These are phyloP conservation scores for Cladosporium sp. DNA, from an alignment of 2,329 filamentous ascomycete genomes.

Conservation along the genomic window DNA sequence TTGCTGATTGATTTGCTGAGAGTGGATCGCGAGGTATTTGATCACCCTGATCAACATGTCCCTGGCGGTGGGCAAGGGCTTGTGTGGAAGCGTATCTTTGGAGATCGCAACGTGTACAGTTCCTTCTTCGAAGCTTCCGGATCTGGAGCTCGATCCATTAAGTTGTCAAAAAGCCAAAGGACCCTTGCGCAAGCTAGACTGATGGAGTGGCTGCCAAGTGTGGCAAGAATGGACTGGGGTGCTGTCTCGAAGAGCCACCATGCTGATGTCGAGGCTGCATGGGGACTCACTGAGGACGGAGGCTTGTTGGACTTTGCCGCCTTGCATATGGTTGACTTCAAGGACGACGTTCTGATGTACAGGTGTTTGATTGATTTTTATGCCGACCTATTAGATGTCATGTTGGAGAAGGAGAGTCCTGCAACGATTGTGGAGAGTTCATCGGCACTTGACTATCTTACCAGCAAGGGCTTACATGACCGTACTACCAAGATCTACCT, in stretches of 20 bases:
- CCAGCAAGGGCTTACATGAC: constrained; percentile 47
- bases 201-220: constrained; percentile 53
- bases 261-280: constrained; percentile 46
- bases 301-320: constrained; percentile 53
- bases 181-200: constrained; percentile 59
- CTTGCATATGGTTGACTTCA: constrained; percentile 52
- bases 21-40: constrained; percentile 41
- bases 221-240: constrained; percentile 53
- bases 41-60: constrained; percentile 19
- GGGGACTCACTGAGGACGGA: constrained; percentile 30
- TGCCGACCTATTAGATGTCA: constrained; percentile 47
- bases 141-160: constrained; percentile 33
- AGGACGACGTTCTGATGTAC: constrained; percentile 57
- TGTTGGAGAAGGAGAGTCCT: constrained; percentile 13
- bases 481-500: constrained; percentile 49
- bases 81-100: constrained; percentile 60
- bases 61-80: constrained; percentile 44
- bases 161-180: constrained; percentile 48
- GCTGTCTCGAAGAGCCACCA: constrained; percentile 49
- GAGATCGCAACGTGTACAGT: constrained; percentile 55
- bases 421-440: constrained; percentile 10
- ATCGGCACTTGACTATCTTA: constrained; percentile 48
- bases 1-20: constrained; percentile 51
- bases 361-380: constrained; percentile 57
- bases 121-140: constrained; percentile 55